phyloP scores from a whole-genome alignment of 768 basidiomycete genomes.

The Leccinum subgranulosum region DNA sequence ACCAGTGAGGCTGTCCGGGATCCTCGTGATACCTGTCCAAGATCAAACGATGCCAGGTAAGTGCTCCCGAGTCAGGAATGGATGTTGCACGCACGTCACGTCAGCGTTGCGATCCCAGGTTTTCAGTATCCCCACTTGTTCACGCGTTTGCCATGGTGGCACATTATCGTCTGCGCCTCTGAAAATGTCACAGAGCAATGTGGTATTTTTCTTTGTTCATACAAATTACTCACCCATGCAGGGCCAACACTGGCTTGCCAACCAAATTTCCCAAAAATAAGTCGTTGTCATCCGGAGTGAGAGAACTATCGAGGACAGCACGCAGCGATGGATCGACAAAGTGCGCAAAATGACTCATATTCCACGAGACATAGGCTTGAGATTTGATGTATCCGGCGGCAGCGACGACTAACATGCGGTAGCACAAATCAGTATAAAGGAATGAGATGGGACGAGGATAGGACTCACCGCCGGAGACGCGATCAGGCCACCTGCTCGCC shows the following conservation, averaged over 20 bases:
- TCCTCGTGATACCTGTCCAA: constrained; percentile 61
- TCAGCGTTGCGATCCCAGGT: constrained; percentile 54
- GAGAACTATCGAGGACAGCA: constrained; percentile 67
- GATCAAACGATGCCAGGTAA: background rate
- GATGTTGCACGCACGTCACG: constrained; percentile 42
- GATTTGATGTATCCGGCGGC: constrained; percentile 86
- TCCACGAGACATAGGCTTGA: constrained; percentile 77
- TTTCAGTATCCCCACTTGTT: constrained; percentile 55
- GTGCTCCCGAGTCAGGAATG: background rate
- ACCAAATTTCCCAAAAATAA: constrained; percentile 77
- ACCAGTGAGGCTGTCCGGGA: constrained; percentile 67
- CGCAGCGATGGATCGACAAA: constrained; percentile 74
- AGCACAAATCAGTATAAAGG: background rate
- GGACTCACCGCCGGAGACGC: constrained; percentile 55
- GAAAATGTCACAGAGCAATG: background rate
- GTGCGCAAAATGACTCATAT: constrained; percentile 69
- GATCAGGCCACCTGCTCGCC: constrained; percentile 74
- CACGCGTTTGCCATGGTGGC: constrained; percentile 80
- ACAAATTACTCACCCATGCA: constrained; percentile 66
- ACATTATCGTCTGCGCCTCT: constrained; percentile 85
- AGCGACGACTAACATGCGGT: constrained; percentile 52
- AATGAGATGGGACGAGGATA: background rate
- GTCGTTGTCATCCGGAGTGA: constrained; percentile 87
- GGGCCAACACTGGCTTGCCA: constrained; percentile 63
- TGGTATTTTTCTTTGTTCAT: background rate